Percentiles rank a stretch among this genome's conserved stretches.
Conservation (phyloP, 768 basidiomycete genomes). For the Lactifluus volemus region DNA sequence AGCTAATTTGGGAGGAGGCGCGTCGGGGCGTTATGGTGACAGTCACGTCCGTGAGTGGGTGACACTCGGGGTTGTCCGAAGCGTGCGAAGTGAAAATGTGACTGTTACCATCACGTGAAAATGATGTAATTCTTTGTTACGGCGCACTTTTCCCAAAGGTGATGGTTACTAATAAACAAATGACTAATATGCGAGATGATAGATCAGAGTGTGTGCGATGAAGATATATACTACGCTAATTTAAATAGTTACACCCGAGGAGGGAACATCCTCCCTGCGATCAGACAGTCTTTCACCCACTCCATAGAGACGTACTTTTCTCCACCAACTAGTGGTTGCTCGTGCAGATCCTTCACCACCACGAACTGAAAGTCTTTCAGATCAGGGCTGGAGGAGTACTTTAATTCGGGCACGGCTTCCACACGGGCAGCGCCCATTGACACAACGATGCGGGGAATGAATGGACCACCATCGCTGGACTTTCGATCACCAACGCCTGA, state of each 20-base stretch:
- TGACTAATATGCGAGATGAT: background rate
- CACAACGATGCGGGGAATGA: slow-evolving; percentile 57
- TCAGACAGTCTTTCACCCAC: slow-evolving; percentile 75
- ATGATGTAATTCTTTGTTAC: no score
- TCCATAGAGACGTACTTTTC: slow-evolving; percentile 42
- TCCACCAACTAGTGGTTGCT: slow-evolving; percentile 20
- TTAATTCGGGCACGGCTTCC: slow-evolving; percentile 49
- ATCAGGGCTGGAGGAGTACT: slow-evolving; percentile 30
- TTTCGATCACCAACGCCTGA: slow-evolving; percentile 14
- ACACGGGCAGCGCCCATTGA: slow-evolving; percentile 71
- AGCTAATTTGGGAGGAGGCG: no score
- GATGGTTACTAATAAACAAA: background rate
- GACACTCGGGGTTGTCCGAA: no score
- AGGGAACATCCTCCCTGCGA: slow-evolving; percentile 46
- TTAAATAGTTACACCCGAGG: slow-evolving; percentile 16
- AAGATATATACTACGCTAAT: background rate
- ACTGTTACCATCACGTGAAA: no score
- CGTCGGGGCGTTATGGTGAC: no score
- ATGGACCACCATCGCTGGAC: slow-evolving; percentile 32
- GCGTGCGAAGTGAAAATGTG: no score
- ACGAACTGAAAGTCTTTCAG: slow-evolving; percentile 47
- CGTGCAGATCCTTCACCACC: slow-evolving; percentile 44
- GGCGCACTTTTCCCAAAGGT: no score
- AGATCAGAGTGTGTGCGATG: background rate
- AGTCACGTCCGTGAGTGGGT: no score